Base-by-base conservation (phyloP, 2,329 filamentous ascomycete genomes). In the Verticillium longisporum region DNA sequence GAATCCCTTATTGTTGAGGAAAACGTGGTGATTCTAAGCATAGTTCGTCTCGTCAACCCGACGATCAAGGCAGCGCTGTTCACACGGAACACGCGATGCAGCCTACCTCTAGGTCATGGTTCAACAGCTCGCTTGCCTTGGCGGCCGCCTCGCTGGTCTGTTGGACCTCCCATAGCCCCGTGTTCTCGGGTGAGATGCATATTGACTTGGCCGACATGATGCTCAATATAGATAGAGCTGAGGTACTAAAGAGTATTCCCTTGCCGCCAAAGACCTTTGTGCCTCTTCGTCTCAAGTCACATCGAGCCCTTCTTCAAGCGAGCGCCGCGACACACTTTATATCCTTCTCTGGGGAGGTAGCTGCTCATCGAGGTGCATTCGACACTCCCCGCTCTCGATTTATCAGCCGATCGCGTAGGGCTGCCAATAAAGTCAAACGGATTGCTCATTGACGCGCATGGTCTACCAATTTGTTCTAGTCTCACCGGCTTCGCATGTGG, bases 1-100 rank as follows among this genome's bases (percentile, higher is more conserved):
- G 64, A 89, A 96, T 0, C 89, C 88, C 1, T 73, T 69, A 0
- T 81, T 63, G 63, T 95, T 96, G 80, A 92, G 96, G 75, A 88
- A 96, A 61, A 92, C 88, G 70, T 96, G 90, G 67, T 92, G 85
- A 38, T 75, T 76, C 76, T 80, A 57, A 4, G 26, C 7, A 15
- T 15, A 41, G 15, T 11, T 3, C 14, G 2, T 36, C 13, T 36
- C 9, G 9, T 36, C 9, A 36, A 36, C 3, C 34, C 13, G 38
- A n/a, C 13, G 14, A 6, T 15, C 38, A 14, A 41, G 13, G 15
- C 15, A 41, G 10, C 15, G 38, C 6, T 2, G 10, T 41, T 3
- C 38, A 6, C 13, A 41, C 3, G 10, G 10, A 15, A 41, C 14
- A 2, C 38, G 13, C 38, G 38, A 41, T 13, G 10, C 11, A 11